These are phyloP conservation scores for Mortierella sp. DNA, from an alignment of 371 early-diverging fungal genomes.

Conservation along the genomic window DNA sequence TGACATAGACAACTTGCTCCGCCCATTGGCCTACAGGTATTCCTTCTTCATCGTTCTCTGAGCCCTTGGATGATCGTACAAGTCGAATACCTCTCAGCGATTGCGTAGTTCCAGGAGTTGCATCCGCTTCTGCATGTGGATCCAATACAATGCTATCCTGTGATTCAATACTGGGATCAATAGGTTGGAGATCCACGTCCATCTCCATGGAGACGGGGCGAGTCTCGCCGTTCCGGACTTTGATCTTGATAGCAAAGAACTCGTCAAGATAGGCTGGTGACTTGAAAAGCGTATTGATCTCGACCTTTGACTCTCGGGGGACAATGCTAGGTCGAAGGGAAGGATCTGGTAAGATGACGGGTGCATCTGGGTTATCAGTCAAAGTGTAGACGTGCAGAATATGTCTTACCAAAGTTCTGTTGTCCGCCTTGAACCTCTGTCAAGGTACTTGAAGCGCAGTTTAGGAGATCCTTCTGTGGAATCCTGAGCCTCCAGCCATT, in stretches of 20 bases:
- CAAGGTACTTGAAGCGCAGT: conserved; percentile 26
- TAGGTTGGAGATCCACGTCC: conserved; percentile 47
- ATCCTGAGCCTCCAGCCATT: conserved; percentile 30
- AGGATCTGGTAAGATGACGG: background rate
- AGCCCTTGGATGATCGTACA: background rate
- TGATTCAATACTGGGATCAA: conserved; percentile 48
- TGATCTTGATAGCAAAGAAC: conserved; percentile 67
- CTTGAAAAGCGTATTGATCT: conserved; percentile 60
- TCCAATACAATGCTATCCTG: conserved; percentile 38
- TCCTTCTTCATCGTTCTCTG: background rate
- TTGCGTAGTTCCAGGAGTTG: background rate
- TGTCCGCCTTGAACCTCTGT: conserved; percentile 21
- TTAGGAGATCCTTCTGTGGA: background rate
- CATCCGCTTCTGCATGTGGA: conserved; percentile 14
- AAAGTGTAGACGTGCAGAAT: background rate
- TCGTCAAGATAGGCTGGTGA: conserved; percentile 80
- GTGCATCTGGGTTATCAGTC: background rate
- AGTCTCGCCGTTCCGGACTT: conserved; percentile 69
- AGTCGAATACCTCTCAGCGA: conserved; percentile 17
- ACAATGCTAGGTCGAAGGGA: conserved; percentile 58
- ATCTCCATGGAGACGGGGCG: conserved; percentile 48
- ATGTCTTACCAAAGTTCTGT: conserved; percentile 55
- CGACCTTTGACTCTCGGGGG: conserved; percentile 74
- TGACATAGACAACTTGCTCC: conserved; percentile 33
- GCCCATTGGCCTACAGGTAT: conserved; percentile 46